A percentile compares a stretch with the other conserved stretches of the same genome.
Conservation (phyloP, 805 yeast genomes). For the Cyberlindnera saturnus region DNA sequence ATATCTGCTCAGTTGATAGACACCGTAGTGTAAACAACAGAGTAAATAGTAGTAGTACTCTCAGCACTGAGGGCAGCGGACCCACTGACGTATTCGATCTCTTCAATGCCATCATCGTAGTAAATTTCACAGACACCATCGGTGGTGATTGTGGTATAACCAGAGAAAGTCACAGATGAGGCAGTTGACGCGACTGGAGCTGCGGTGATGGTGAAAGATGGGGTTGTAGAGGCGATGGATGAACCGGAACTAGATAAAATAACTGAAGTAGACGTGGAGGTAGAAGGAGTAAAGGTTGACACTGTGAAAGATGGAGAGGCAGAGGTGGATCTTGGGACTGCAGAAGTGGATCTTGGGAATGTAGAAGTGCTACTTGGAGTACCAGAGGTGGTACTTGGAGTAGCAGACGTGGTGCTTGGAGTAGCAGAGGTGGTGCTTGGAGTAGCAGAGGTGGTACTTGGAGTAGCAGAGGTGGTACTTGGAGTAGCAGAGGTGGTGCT, state of each 20-base stretch:
- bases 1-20: slow-evolving; percentile 3
- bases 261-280: slow-evolving; percentile 1
- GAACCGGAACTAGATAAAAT: slow-evolving; percentile 2
- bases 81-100: slow-evolving; percentile 22
- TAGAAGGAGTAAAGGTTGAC: neutral
- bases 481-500: slow-evolving; percentile 2
- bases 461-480: slow-evolving; percentile 1
- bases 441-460: neutral
- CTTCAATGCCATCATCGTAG: slow-evolving; percentile 19
- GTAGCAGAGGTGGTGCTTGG: slow-evolving; percentile 2
- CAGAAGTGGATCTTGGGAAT: slow-evolving; percentile 1
- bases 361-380: neutral
- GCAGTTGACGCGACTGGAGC: slow-evolving; percentile 1
- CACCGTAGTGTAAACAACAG: slow-evolving; percentile 17
- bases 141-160: slow-evolving; percentile 1
- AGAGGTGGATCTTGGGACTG: neutral
- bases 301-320: slow-evolving; percentile 1
- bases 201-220: slow-evolving; percentile 1
- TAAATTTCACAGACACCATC: slow-evolving; percentile 25
- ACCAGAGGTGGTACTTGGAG: slow-evolving; percentile 1
- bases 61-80: slow-evolving; percentile 23
- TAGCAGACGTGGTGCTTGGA: neutral
- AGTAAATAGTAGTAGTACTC: slow-evolving; percentile 23
- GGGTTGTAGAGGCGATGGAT: neutral
- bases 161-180: neutral